Evolutionary conservation across 2,329 filamentous ascomycete genomes (phyloP).

Genomic region (Neonectria sp.): DNA sequence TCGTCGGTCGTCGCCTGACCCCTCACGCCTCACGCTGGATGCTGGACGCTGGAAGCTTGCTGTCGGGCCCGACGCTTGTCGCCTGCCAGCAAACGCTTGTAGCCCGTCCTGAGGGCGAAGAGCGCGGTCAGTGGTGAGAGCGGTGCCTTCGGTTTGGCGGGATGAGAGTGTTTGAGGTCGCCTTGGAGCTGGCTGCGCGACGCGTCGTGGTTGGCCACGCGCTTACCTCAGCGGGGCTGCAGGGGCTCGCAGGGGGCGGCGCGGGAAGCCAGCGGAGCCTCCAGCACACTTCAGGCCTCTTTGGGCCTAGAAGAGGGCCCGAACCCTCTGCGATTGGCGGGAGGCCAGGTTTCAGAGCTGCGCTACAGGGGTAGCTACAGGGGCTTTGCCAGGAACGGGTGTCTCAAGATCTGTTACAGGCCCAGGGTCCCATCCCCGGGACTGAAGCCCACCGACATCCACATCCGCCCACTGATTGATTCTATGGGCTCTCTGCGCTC

Average conservation of each 20-base stretch:
- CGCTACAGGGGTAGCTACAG: constrained; percentile 36
- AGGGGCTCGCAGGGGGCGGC: constrained; percentile 34
- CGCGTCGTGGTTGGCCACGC: constrained; percentile 44
- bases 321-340: constrained; percentile 36
- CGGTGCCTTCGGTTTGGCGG: constrained; percentile 25
- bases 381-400: constrained; percentile 32
- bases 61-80: constrained; percentile 5
- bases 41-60: not conserved
- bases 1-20: constrained; percentile 28
- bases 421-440: constrained; percentile 31
- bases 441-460: not conserved
- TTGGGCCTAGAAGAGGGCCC: constrained; percentile 42
- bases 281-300: constrained; percentile 37
- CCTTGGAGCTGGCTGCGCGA: constrained; percentile 35
- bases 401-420: constrained; percentile 64
- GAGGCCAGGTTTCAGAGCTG: constrained; percentile 25
- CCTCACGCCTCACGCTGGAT: not conserved
- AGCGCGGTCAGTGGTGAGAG: constrained; percentile 28
- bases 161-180: constrained; percentile 48
- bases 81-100: constrained; percentile 7
- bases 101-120: constrained; percentile 33
- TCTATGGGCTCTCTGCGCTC: constrained; percentile 15
- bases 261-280: constrained; percentile 43
- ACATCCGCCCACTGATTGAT: constrained; percentile 32
- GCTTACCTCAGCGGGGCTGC: constrained; percentile 29